A percentile compares a stretch with the other conserved stretches of the same genome.
Evolutionary conservation across 306 rosid species (phyloP).

Genomic region (Inga laurina): DNA sequence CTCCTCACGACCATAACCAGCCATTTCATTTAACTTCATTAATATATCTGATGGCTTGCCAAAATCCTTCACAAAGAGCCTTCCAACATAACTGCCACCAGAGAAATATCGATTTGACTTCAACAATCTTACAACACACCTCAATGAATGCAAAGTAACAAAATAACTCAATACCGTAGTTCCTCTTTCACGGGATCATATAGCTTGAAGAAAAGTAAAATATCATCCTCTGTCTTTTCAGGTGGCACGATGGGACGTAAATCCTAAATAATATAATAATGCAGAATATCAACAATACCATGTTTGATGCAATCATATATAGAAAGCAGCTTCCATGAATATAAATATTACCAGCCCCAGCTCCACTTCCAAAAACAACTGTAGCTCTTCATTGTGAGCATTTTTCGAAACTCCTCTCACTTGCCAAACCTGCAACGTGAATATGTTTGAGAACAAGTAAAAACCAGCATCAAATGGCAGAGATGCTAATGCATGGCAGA

Average conservation of each 20-base stretch:
- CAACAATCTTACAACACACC: conserved; percentile 26
- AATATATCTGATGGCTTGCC: conserved; percentile 68
- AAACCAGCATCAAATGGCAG: conserved; percentile 18
- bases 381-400: conserved; percentile 68
- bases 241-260: conserved; percentile 64
- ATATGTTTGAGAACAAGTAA: conserved; percentile 17
- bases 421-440: conserved; percentile 69
- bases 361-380: conserved; percentile 79
- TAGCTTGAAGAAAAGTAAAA: conserved; percentile 84
- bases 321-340: conserved; percentile 22
- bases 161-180: conserved; percentile 60
- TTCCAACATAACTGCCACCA: conserved; percentile 69
- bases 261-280: conserved; percentile 48
- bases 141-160: conserved; percentile 7
- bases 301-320: conserved; percentile 10
- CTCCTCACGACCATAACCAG: conserved; percentile 46
- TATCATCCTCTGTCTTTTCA: conserved; percentile 78
- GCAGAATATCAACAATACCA: conserved; percentile 28
- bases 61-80: conserved; percentile 76
- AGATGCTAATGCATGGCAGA: conserved; percentile 2
- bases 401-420: conserved; percentile 73
- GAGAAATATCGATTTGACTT: conserved; percentile 16
- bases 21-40: conserved; percentile 40
- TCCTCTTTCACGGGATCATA: conserved; percentile 82
- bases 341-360: conserved; percentile 59